phyloP scores from a whole-genome alignment of 2,329 filamentous ascomycete species.

The Calonectria multiphialidica region DNA sequence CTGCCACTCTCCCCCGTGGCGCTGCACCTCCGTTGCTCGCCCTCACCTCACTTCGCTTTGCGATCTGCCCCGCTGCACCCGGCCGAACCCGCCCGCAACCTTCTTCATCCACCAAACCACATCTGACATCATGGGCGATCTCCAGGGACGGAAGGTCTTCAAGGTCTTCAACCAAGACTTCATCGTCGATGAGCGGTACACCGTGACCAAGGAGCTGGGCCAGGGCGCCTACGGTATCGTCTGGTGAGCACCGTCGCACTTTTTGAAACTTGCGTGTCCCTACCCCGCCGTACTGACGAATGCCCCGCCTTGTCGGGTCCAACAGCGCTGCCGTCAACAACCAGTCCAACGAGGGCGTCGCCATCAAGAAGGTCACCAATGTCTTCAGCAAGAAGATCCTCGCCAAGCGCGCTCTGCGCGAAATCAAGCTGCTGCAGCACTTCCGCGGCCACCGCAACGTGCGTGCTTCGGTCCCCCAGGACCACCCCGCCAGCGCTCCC shows the following conservation, averaged over 20 bases:
- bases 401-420: constrained; percentile 95
- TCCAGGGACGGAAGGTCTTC: constrained; percentile 84
- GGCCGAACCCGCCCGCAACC: constrained; percentile 22
- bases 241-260: constrained; percentile 71
- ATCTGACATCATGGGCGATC: constrained; percentile 51
- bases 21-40: constrained; percentile 3
- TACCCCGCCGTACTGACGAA: constrained; percentile 46
- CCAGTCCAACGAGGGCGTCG: constrained; percentile 91
- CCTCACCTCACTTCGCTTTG: constrained; percentile 11
- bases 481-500: not conserved
- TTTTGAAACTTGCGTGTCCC: constrained; percentile 24
- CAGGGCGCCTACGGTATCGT: constrained; percentile 99
- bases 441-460: constrained; percentile 92
- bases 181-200: constrained; percentile 97
- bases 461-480: constrained; percentile 50
- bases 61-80: constrained; percentile 32
- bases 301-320: constrained; percentile 41
- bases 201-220: constrained; percentile 97
- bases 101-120: constrained; percentile 21
- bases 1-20: not conserved
- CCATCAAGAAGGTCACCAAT: constrained; percentile 99
- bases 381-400: constrained; percentile 99
- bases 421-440: constrained; percentile 99
- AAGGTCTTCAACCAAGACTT: constrained; percentile 99
- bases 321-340: constrained; percentile 90